Evolutionary conservation across 805 yeast species (phyloP), one percentile per base, ranked within the genome.

Genomic region (Kregervanrija delftensis): DNA sequence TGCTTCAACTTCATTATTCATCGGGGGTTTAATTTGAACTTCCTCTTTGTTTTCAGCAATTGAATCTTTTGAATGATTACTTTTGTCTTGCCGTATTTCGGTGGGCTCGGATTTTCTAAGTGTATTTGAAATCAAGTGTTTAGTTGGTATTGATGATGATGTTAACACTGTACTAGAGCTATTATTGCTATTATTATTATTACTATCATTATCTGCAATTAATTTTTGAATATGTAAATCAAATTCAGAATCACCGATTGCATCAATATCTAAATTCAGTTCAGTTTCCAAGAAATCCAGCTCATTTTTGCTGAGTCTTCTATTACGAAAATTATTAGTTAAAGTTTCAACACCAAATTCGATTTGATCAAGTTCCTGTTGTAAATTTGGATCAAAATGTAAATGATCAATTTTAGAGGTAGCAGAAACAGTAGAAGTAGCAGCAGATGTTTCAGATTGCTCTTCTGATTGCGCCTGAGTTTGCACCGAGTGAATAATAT

Each of bases 161-260:
- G 35, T 33, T 33, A 33, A 8, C 28, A 22, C 8, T 22, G 8
- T 22, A 6, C 6, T 22, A 5, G 28, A 22, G 8, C 28, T 22
- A 6, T 22, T 22, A 22, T 22, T 22, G 8, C 6, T 22, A 22
- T 22, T 22, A 22, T 37, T 32, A 11, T 30, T 37, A 5, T 37
- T 22, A 31, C 12, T 40, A 30, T 35, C 34, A 33, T 44, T 42
- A 13, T 51, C 55, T 2, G 44, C 52, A 11, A 61, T 57, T 11
- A 59, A 52, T 32, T 59, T 57, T 22, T 57, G 61, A 13, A 60
- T 37, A 44, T 59, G 63, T 8, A 51, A 40, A 44, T 53, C 58
- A 39, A 60, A 52, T 39, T 61, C 65, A 15, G 60, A 63, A 40
- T 58, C 63, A 17, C 58, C 52, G 41, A 59, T 52, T 22, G 46